Conservation (phyloP, 192 early-diverging fungal genomes). For the Mycoemilia scoparia region DNA sequence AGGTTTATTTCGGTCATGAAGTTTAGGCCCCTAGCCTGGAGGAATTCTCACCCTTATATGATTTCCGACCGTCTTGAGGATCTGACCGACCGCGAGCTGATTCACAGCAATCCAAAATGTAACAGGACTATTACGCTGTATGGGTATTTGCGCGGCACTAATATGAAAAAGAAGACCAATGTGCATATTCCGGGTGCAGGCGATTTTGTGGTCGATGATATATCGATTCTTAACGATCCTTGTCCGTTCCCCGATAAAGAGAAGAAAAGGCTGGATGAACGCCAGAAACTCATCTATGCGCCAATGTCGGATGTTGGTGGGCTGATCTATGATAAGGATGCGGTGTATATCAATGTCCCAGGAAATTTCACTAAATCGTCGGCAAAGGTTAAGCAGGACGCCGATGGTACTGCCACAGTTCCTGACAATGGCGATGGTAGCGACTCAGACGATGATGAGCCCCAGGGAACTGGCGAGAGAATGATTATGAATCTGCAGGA, state of each 20-base stretch:
- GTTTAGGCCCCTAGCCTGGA: slow-evolving; percentile 90
- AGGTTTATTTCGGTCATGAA: slow-evolving; percentile 98
- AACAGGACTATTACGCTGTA: slow-evolving; percentile 89
- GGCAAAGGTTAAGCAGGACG: slow-evolving; percentile 24
- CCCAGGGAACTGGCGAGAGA: slow-evolving; percentile 58
- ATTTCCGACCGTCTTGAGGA: slow-evolving; percentile 95
- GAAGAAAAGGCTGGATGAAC: slow-evolving; percentile 73
- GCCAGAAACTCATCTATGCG: slow-evolving; percentile 91
- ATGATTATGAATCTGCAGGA: slow-evolving; percentile 90
- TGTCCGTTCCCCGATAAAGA: slow-evolving; percentile 95
- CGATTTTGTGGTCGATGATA: slow-evolving; percentile 58
- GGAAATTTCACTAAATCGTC: slow-evolving; percentile 60
- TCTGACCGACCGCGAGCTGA: slow-evolving; percentile 75
- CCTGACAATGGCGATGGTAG: slow-evolving; percentile 1
- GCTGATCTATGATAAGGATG: slow-evolving; percentile 98
- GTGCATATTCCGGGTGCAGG: slow-evolving; percentile 94
- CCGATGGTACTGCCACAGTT: slow-evolving; percentile 16
- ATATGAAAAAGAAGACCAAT: slow-evolving; percentile 68
- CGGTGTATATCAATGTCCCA: slow-evolving; percentile 92
- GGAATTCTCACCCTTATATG: slow-evolving; percentile 94
- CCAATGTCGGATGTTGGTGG: slow-evolving; percentile 97
- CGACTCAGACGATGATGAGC: slow-evolving; percentile 21
- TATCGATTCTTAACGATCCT: slow-evolving; percentile 73
- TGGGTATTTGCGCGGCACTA: slow-evolving; percentile 89
- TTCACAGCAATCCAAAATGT: slow-evolving; percentile 62